phyloP scores from a whole-genome alignment of 352 stramenopile genomes.

The Globisporangium barbulae region DNA sequence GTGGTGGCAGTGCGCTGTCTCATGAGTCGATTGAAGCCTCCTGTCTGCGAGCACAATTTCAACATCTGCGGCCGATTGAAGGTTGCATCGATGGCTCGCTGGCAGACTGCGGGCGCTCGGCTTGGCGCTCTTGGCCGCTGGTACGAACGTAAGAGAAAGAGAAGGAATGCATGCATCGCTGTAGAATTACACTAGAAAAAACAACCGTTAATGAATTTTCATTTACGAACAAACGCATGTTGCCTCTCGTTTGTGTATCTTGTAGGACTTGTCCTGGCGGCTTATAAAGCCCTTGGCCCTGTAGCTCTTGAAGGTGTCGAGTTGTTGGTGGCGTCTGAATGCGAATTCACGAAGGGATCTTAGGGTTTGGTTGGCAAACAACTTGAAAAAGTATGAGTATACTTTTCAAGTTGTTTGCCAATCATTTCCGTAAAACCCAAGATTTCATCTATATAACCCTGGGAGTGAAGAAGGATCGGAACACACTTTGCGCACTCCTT shows the following conservation, averaged over 20 bases:
- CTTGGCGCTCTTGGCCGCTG: background rate
- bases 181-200: slow-evolving; percentile 32
- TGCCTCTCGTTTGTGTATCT: background rate
- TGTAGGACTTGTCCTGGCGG: background rate
- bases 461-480: background rate
- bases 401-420: too few relatives aligned
- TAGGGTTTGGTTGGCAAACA: background rate
- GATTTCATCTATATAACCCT: too few relatives aligned
- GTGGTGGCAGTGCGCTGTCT: background rate
- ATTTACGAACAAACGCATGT: slow-evolving; percentile 2
- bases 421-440: too few relatives aligned
- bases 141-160: background rate
- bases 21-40: background rate
- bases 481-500: background rate
- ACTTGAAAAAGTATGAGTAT: too few relatives aligned
- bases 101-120: slow-evolving; percentile 1
- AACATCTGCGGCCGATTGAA: slow-evolving; percentile 18
- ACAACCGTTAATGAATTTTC: slow-evolving; percentile 13
- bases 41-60: background rate
- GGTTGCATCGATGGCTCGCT: slow-evolving; percentile 5
- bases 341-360: background rate
- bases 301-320: background rate
- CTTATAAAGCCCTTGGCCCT: background rate
- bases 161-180: slow-evolving; percentile 20
- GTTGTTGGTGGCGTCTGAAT: background rate